Base-by-base conservation (phyloP, 805 yeast genomes). In the Kodamaea neixiangensis region DNA sequence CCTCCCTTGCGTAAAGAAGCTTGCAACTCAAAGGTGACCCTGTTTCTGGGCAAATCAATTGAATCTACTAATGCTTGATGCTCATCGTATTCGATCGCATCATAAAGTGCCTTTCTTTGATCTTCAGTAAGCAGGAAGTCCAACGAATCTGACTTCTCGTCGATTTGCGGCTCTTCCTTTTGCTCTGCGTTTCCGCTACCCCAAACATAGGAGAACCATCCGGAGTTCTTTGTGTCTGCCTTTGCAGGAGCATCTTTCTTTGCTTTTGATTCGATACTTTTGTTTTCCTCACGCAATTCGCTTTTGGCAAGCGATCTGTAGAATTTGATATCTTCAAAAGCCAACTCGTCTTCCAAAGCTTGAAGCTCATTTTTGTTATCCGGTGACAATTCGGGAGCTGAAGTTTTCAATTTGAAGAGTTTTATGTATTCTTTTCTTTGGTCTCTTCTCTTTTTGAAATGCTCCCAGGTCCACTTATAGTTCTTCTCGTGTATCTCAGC, bases 11-110 rank as follows among this genome's bases (percentile, higher is more conserved):
- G 77, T 57, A 94, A 77, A 14, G 83, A 73, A 34, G 96, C 84
- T 19, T 81, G 77, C 3, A 93, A 61, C 54, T 86, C 87, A 48
- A 86, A 61, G n/a, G 80, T 80, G 3, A 87, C 80, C 33, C 89
- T 72, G 51, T 90, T 96, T 48, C 82, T 79, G 0, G 97, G 96
- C 1, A 87, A 61, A 52, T 87, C 85, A 5, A 83, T 69, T 1
- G 85, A 71, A 22, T 82, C 82, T 1, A 76, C 60, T 0, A 79
- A 49, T 1, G 72, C 73, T 45, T 79, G 74, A 17, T 75, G 68
- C 54, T 92, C 97, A 58, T 92, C 89, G 58, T 85, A 92, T 55
- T 92, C 99, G 56, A 94, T 92, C 0, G 97, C 96, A 53, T 89
- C 96, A 62, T 90, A 92, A 17, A 94, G 74, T 52, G 96, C 99